Evolutionary conservation across 495 filamentous ascomycete species (phyloP).

Genomic region (Lasiosphaeria miniovina): DNA sequence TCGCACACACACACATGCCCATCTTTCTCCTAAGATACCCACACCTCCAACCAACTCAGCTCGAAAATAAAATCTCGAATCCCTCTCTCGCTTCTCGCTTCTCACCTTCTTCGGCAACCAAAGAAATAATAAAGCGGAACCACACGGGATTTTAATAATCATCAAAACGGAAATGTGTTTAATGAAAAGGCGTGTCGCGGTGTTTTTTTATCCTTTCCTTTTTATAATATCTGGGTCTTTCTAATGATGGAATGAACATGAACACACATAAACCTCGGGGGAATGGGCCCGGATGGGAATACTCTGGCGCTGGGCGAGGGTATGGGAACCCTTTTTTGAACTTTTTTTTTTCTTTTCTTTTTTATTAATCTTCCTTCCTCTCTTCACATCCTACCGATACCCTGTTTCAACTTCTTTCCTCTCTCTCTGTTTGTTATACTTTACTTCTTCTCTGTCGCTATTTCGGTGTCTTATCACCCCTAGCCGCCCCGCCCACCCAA

Average conservation of each 20-base stretch:
- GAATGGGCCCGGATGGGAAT: slow-evolving; percentile 5
- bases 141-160: slow-evolving; percentile 8
- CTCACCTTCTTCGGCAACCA: neutral
- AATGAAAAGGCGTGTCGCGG: slow-evolving; percentile 17
- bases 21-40: neutral
- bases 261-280: slow-evolving; percentile 1
- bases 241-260: slow-evolving; percentile 3
- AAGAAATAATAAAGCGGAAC: slow-evolving; percentile 8
- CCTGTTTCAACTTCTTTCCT: slow-evolving; percentile 12
- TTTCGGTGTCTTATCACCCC: slow-evolving; percentile 1
- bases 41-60: neutral
- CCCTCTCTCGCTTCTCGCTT: neutral
- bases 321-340: slow-evolving; percentile 8
- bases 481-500: neutral
- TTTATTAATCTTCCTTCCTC: slow-evolving; percentile 1
- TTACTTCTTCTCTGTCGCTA: neutral
- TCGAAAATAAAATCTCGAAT: neutral
- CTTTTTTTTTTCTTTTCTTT: slow-evolving; percentile 10
- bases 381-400: slow-evolving; percentile 9
- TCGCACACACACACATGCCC: too few relatives aligned
- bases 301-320: neutral
- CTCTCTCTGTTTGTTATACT: neutral
- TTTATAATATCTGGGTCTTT: slow-evolving; percentile 4
- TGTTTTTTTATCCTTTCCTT: slow-evolving; percentile 3
- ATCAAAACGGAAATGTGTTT: slow-evolving; percentile 2